Evolutionary conservation across 495 filamentous ascomycete genomes (phyloP).

Genomic region (Talaromyces stipitatus): DNA sequence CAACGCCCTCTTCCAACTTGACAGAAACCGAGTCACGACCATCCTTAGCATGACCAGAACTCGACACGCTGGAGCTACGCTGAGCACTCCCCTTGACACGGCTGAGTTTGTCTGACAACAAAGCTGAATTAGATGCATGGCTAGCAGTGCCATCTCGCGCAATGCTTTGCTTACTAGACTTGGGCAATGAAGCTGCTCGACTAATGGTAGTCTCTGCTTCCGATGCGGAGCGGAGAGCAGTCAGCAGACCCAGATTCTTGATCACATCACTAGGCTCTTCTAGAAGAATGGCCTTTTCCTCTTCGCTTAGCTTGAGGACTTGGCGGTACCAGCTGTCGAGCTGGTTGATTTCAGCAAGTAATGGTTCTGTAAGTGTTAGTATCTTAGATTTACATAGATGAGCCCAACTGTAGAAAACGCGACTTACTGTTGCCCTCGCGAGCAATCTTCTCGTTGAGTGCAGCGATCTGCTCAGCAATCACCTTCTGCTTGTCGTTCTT

Average conservation of each 20-base stretch:
- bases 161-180: slow-evolving; percentile 57
- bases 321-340: slow-evolving; percentile 55
- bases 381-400: background rate
- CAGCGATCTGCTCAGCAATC: slow-evolving; percentile 44
- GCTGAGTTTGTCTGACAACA: slow-evolving; percentile 34
- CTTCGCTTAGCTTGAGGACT: slow-evolving; percentile 54
- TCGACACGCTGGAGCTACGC: slow-evolving; percentile 51
- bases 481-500: slow-evolving; percentile 49
- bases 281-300: slow-evolving; percentile 50
- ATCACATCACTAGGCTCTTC: slow-evolving; percentile 53
- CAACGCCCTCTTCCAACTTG: slow-evolving; percentile 50
- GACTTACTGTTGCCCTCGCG: slow-evolving; percentile 37
- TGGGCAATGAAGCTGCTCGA: slow-evolving; percentile 34
- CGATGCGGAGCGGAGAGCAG: slow-evolving; percentile 49
- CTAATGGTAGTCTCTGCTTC: slow-evolving; percentile 49
- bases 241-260: slow-evolving; percentile 52
- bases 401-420: slow-evolving; percentile 1
- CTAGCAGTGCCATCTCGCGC: slow-evolving; percentile 62
- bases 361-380: slow-evolving; percentile 22
- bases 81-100: slow-evolving; percentile 39
- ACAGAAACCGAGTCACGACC: slow-evolving; percentile 31
- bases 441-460: slow-evolving; percentile 43
- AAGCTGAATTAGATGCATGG: slow-evolving; percentile 53
- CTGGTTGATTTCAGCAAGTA: slow-evolving; percentile 34
- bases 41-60: slow-evolving; percentile 31